Evolutionary conservation across 306 rosid genomes (phyloP).

Genomic region (Hylodesmum podocarpum): DNA sequence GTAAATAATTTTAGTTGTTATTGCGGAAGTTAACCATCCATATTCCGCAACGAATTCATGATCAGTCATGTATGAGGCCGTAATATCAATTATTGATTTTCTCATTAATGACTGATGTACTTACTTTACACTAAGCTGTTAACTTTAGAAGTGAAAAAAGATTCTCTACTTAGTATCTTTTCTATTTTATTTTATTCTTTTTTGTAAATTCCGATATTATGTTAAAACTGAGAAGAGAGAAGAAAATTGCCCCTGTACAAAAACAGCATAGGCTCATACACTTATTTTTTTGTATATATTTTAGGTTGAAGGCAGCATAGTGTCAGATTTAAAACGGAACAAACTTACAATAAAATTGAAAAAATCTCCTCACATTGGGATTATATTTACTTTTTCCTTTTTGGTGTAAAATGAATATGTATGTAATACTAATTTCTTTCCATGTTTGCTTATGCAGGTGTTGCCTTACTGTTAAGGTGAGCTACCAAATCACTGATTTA

Average conservation of each 20-base stretch:
- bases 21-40: too few relatives aligned
- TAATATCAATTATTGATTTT: background rate
- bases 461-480: conserved; percentile 95
- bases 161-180: background rate
- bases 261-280: background rate
- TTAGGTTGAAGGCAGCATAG: background rate
- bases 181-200: background rate
- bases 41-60: background rate
- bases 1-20: background rate
- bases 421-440: conserved; percentile 24
- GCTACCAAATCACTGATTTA: conserved; percentile 23
- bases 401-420: background rate
- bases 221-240: background rate
- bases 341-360: background rate
- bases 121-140: background rate
- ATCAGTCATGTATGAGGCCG: background rate
- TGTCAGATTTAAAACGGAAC: background rate
- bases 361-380: background rate
- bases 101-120: background rate
- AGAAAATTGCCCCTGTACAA: background rate
- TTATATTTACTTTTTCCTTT: background rate
- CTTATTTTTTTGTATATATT: background rate
- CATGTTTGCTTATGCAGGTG: conserved; percentile 70
- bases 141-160: background rate
- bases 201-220: background rate